Percentiles rank a stretch among this genome's conserved stretches.
phyloP scores from a whole-genome alignment of 1,139 yeast species.

The Tardiomyces digboiensis region DNA sequence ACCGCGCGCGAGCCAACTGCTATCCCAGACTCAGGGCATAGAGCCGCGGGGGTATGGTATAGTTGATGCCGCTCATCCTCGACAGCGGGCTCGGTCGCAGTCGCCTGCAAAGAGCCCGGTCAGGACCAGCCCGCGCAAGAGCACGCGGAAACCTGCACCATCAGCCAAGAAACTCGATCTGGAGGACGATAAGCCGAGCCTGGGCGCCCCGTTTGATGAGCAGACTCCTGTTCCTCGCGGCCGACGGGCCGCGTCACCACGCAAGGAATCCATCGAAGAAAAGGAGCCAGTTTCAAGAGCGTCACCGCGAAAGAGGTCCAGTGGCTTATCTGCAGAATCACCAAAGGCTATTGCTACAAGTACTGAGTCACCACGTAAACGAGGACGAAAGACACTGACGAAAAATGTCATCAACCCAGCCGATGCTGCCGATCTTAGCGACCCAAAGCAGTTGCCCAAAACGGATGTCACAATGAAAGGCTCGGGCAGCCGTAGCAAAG shows the following conservation, averaged over 20 bases:
- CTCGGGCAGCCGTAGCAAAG: not conserved
- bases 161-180: not conserved
- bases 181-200: not conserved
- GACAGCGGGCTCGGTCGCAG: conserved; percentile 4
- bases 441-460: conserved; percentile 1
- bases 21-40: conserved; percentile 21
- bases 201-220: conserved; percentile 2
- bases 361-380: conserved; percentile 6
- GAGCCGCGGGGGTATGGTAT: conserved; percentile 22
- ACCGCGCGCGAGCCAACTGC: conserved; percentile 30
- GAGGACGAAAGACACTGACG: conserved; percentile 9
- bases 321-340: conserved; percentile 1
- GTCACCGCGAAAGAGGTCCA: conserved; percentile 2
- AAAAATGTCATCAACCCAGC: conserved; percentile 5
- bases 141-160: not conserved
- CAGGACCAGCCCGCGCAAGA: not conserved
- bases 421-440: conserved; percentile 2
- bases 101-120: conserved; percentile 1
- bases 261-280: conserved; percentile 1
- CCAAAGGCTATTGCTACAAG: conserved; percentile 1
- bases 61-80: conserved; percentile 23
- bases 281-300: conserved; percentile 4
- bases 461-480: conserved; percentile 4
- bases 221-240: conserved; percentile 3
- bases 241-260: conserved; percentile 1